These are phyloP conservation scores for Cajanus cajan DNA, from an alignment of 306 rosid species.

Conservation along the genomic window DNA sequence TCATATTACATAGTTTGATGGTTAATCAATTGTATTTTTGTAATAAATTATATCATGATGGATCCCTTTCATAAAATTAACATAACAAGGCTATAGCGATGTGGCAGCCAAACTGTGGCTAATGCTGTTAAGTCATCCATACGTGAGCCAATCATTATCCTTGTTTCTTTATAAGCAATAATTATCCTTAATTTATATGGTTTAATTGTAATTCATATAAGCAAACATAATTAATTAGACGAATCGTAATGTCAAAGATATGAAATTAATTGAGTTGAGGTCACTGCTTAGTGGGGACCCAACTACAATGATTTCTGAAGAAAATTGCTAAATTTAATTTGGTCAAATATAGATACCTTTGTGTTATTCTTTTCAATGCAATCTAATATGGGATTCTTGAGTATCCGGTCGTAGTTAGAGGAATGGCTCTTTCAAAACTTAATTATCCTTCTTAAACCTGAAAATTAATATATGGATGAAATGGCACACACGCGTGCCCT, in stretches of 20 bases:
- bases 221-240: slow-evolving; percentile 2
- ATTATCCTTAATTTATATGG: neutral
- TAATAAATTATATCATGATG: no score
- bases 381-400: slow-evolving; percentile 27
- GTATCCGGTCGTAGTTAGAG: slow-evolving; percentile 18
- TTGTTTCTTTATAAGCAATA: no score
- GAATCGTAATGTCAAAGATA: slow-evolving; percentile 36
- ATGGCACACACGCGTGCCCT: slow-evolving; percentile 2
- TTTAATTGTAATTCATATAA: slow-evolving; percentile 11
- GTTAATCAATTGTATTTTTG: no score
- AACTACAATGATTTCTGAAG: slow-evolving; percentile 36
- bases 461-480: neutral
- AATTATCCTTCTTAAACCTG: neutral
- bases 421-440: slow-evolving; percentile 34
- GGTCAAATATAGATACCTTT: slow-evolving; percentile 31
- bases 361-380: slow-evolving; percentile 42
- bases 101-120: slow-evolving; percentile 28
- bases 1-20: no score
- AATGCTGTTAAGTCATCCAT: slow-evolving; percentile 8
- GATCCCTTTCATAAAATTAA: no score
- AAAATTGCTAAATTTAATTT: slow-evolving; percentile 35
- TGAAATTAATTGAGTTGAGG: slow-evolving; percentile 20
- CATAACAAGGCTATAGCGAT: neutral
- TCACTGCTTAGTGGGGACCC: slow-evolving; percentile 56
- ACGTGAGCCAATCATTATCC: slow-evolving; percentile 14